Conservation (phyloP, 352 stramenopile genomes). For the Ophiocytium majus region DNA sequence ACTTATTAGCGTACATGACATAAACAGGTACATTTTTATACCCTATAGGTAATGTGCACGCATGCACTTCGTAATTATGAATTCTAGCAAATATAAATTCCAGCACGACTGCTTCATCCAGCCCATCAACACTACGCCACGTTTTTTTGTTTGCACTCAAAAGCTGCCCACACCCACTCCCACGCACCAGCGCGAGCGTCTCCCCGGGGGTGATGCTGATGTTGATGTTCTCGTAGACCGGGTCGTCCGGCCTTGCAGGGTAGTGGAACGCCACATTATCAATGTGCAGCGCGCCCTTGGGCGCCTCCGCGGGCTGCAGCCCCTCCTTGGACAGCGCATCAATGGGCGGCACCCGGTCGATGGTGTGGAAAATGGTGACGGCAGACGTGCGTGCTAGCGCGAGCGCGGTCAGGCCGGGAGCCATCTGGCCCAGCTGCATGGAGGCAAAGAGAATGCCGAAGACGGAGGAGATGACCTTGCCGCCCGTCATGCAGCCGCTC, state of each 20-base stretch:
- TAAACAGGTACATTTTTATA: too few relatives aligned
- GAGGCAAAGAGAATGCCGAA: slow-evolving; percentile 56
- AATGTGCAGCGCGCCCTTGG: slow-evolving; percentile 42
- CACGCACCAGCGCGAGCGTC: slow-evolving; percentile 65
- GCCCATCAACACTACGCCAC: too few relatives aligned
- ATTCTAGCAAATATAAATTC: too few relatives aligned
- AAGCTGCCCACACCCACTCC: slow-evolving; percentile 59
- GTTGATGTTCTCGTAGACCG: slow-evolving; percentile 59
- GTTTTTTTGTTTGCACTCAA: too few relatives aligned
- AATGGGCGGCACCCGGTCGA: slow-evolving; percentile 58
- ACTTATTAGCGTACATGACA: too few relatives aligned
- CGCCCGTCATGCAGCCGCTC: slow-evolving; percentile 35
- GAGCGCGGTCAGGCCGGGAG: slow-evolving; percentile 57
- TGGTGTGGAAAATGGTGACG: slow-evolving; percentile 57
- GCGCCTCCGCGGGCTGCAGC: slow-evolving; percentile 23
- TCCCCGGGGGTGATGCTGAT: slow-evolving; percentile 56
- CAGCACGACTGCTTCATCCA: too few relatives aligned
- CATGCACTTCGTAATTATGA: too few relatives aligned
- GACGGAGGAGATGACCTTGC: slow-evolving; percentile 59
- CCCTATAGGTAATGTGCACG: too few relatives aligned
- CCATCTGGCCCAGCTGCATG: slow-evolving; percentile 60
- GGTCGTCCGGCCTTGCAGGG: slow-evolving; percentile 56
- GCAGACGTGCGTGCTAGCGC: slow-evolving; percentile 46
- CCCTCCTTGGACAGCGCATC: slow-evolving; percentile 38
- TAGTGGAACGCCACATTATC: slow-evolving; percentile 62